A percentile compares a stretch with the other conserved stretches of the same genome.
These are phyloP conservation scores for Ajuga reptans DNA, from an alignment of 305 asterid genomes.

Conservation along the genomic window DNA sequence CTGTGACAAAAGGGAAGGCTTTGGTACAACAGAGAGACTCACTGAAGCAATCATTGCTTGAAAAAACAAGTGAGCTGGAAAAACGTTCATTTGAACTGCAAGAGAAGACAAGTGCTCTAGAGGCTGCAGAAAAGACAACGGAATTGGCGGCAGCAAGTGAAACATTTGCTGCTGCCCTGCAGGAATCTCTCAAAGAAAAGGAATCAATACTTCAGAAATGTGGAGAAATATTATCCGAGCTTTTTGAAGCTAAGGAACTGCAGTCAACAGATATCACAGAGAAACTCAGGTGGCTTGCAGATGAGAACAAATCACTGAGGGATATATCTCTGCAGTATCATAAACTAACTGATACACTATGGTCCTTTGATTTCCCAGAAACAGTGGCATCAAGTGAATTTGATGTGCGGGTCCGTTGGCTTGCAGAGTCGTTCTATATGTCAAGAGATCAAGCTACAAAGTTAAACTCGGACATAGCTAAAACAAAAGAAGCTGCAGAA, in stretches of 20 bases:
- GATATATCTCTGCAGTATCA: conserved; percentile 45
- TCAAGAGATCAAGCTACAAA: conserved; percentile 54
- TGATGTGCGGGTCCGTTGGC: conserved; percentile 51
- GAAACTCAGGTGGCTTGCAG: conserved; percentile 57
- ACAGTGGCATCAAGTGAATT: conserved; percentile 42
- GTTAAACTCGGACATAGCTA: conserved; percentile 49
- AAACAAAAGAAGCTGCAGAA: conserved; percentile 47
- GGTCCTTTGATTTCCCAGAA: conserved; percentile 58
- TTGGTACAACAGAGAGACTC: conserved; percentile 91
- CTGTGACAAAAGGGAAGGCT: conserved; percentile 96
- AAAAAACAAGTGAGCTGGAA: conserved; percentile 66
- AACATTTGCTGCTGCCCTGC: conserved; percentile 44
- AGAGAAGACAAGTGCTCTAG: conserved; percentile 68
- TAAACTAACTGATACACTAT: conserved; percentile 40
- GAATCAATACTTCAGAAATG: conserved; percentile 53
- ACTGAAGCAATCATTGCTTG: conserved; percentile 69
- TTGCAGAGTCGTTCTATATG: conserved; percentile 45
- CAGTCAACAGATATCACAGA: conserved; percentile 51
- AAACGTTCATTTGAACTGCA: conserved; percentile 50
- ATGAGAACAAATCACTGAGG: conserved; percentile 54
- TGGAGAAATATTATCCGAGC: conserved; percentile 56
- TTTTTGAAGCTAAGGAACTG: conserved; percentile 33
- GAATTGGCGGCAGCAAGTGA: conserved; percentile 48
- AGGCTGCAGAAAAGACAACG: conserved; percentile 53
- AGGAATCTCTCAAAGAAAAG: conserved; percentile 63